phyloP scores from a whole-genome alignment of 1,284 basidiomycete species.

The Pholiota adiposa region DNA sequence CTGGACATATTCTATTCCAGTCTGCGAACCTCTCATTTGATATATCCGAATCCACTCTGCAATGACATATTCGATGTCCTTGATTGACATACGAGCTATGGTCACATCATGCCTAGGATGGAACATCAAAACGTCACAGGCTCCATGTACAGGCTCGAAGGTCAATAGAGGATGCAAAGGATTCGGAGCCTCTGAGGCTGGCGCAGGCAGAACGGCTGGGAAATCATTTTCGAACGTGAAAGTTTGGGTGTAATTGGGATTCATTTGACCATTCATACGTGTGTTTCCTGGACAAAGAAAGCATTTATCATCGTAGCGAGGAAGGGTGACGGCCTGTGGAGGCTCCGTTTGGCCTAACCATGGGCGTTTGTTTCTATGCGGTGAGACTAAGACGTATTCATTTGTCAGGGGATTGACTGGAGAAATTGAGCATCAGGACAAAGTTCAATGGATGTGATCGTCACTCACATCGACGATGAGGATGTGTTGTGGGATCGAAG shows the following conservation, averaged over 20 bases:
- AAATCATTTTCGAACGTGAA: conserved; percentile 88
- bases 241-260: conserved; percentile 73
- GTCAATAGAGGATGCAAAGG: conserved; percentile 68
- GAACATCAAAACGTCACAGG: conserved; percentile 91
- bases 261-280: conserved; percentile 77
- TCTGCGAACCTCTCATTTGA: conserved; percentile 58
- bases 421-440: conserved; percentile 12
- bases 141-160: conserved; percentile 77
- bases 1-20: conserved; percentile 82
- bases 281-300: conserved; percentile 92
- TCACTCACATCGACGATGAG: conserved; percentile 71
- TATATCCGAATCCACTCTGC: conserved; percentile 81
- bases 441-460: background rate
- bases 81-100: conserved; percentile 69
- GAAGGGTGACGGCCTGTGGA: conserved; percentile 56
- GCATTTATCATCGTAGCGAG: conserved; percentile 79
- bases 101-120: conserved; percentile 93
- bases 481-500: conserved; percentile 70
- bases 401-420: conserved; percentile 79
- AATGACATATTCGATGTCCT: conserved; percentile 75
- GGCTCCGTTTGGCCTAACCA: conserved; percentile 87
- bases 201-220: conserved; percentile 76
- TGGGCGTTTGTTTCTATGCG: conserved; percentile 82
- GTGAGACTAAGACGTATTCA: conserved; percentile 84
- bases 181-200: conserved; percentile 49